Evolutionary conservation across 768 basidiomycete genomes (phyloP), one percentile per base, ranked within the genome.

Genomic region (Asterophora parasitica): DNA sequence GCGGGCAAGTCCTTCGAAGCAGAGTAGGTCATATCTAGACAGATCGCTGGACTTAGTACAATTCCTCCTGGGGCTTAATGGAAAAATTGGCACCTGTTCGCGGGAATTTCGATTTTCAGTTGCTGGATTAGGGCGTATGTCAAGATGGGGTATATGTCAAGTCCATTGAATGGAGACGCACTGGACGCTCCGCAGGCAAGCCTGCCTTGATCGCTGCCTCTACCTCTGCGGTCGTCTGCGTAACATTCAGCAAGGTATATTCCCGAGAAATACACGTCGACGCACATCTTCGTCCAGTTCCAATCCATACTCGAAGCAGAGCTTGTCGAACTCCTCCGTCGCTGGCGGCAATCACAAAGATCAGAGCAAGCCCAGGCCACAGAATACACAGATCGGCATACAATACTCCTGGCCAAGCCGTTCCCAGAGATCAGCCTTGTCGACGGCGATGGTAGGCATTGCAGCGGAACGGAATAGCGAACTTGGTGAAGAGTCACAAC

Each of bases 31-130:
- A 61, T 98, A 98, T 83, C 95, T 92, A 61, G 8, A 42, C 42
- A 39, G 37, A 17, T 37, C 50, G 46, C 20, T 43, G 27, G 30
- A 31, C 53, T 26, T 41, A 55, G 44, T 33, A 49, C 28, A 45
- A 53, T 44, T 28, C 37, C 30, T 23, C 23, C 23, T 23, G 6
- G 4, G 17, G 35, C 12, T 37, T 43, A 51, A 30, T 8, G 42
- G 26, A 44, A 10, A 38, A 20, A 45, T 13, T 33, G 10, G 48
- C 48, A 81, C 92, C 93, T 84, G 66, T 99, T 99, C n/a, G 96
- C 96, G 37, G 96, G 94, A 36, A 97, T 79, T 67, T 99, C 96
- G 58, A 99, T 96, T 77, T 98, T 99, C 58, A 99, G 74, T 89
- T 96, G 92, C 85, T 97, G 55, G 40, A 45, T 5, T 9, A 27